Evolutionary conservation across 805 yeast genomes (phyloP).

Genomic region (Suhomyces sp.): DNA sequence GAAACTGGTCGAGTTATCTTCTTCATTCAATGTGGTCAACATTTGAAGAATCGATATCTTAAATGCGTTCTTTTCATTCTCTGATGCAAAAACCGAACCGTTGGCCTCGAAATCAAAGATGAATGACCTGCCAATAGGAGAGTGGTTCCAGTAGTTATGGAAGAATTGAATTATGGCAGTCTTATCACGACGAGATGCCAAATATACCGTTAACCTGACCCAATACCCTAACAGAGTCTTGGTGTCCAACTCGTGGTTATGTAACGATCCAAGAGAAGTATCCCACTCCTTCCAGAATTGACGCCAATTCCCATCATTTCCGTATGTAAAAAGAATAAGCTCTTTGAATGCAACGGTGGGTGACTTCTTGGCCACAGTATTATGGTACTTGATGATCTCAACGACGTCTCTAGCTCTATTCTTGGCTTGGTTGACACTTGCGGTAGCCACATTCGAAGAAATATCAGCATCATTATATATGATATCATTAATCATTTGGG

Average conservation of each 20-base stretch:
- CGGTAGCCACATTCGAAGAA: constrained; percentile 1
- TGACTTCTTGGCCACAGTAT: constrained; percentile 8
- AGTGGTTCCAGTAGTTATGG: constrained; percentile 28
- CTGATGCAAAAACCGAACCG: constrained; percentile 17
- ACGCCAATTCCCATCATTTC: constrained; percentile 39
- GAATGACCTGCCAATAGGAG: constrained; percentile 25
- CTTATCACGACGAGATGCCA: constrained; percentile 27
- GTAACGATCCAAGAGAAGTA: constrained; percentile 12
- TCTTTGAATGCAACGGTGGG: constrained; percentile 28
- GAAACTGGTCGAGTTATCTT: constrained; percentile 42
- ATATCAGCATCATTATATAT: constrained; percentile 17
- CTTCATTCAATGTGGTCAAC: constrained; percentile 22
- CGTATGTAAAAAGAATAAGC: constrained; percentile 35
- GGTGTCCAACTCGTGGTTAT: not conserved
- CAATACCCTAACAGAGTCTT: constrained; percentile 16
- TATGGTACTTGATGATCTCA: constrained; percentile 24
- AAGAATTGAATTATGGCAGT: constrained; percentile 28
- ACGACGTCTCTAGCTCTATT: constrained; percentile 32
- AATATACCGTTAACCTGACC: constrained; percentile 35
- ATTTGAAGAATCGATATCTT: constrained; percentile 20
- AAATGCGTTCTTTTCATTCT: constrained; percentile 23
- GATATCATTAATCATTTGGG: constrained; percentile 23
- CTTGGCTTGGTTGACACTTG: constrained; percentile 17
- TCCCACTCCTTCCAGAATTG: constrained; percentile 43
- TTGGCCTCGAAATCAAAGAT: constrained; percentile 18